A percentile compares a stretch with the other conserved stretches of the same genome.
These are phyloP conservation scores for Yarrowia galli DNA, from an alignment of 1,139 yeast genomes.

Conservation along the genomic window DNA sequence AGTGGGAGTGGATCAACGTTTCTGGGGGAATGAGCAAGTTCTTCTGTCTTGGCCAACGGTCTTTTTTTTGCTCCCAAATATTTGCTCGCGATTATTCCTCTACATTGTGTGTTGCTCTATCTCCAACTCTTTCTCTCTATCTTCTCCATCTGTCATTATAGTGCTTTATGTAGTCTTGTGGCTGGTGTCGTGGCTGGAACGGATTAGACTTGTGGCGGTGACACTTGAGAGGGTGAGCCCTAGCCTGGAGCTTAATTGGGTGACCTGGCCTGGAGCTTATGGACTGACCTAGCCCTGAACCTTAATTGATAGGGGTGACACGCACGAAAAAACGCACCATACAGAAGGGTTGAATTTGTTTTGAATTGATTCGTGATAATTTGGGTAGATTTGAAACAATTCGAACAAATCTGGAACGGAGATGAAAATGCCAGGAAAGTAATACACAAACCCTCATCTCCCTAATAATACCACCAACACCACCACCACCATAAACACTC, in stretches of 20 bases:
- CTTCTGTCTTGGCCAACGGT: background rate
- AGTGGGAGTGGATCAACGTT: background rate
- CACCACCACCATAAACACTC: too few species aligned
- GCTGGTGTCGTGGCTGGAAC: conserved; percentile 17
- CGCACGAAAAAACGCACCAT: too few species aligned
- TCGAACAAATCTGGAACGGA: too few species aligned
- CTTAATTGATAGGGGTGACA: background rate
- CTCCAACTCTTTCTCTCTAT: background rate
- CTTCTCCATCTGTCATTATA: background rate
- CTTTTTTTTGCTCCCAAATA: background rate
- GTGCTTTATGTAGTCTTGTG: conserved; percentile 14
- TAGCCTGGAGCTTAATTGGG: background rate
- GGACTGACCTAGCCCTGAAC: background rate
- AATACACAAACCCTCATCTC: too few species aligned
- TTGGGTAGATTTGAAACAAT: too few species aligned
- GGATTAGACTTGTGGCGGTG: background rate
- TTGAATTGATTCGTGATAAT: too few species aligned
- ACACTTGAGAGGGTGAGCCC: background rate
- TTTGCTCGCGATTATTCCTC: background rate
- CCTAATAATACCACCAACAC: too few species aligned
- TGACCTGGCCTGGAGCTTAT: background rate
- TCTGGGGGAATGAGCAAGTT: background rate
- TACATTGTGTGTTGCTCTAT: background rate
- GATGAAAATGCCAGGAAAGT: too few species aligned
- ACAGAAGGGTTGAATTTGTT: too few species aligned